Conservation (phyloP, 2,329 filamentous ascomycete genomes). For the Ceratocystis alfenasii region DNA sequence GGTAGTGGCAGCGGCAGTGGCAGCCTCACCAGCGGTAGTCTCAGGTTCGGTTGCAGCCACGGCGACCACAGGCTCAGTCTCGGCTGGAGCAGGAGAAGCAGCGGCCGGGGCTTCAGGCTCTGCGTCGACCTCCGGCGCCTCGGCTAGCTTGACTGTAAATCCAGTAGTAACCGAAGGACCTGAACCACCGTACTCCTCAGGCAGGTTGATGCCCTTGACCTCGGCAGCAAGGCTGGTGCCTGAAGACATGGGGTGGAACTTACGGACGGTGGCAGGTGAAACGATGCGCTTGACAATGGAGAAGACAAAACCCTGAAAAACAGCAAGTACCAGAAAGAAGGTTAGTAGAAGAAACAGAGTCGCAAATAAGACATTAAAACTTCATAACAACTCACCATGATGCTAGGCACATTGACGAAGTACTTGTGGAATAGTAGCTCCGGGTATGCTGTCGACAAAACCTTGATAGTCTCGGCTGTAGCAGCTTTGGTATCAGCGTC, state of each 20-base stretch:
- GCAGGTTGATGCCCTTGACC: conserved; percentile 51
- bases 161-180: conserved; percentile 37
- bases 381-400: conserved; percentile 46
- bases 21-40: background rate
- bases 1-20: background rate
- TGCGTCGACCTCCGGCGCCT: conserved; percentile 16
- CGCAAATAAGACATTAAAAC: background rate
- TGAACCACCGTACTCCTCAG: conserved; percentile 68
- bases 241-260: conserved; percentile 66
- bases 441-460: conserved; percentile 73
- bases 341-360: background rate
- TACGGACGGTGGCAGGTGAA: conserved; percentile 60
- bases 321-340: background rate
- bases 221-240: conserved; percentile 56
- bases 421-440: conserved; percentile 79
- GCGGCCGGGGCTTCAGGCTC: conserved; percentile 19
- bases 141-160: conserved; percentile 27
- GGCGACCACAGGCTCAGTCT: conserved; percentile 6
- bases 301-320: conserved; percentile 56
- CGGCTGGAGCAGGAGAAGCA: conserved; percentile 6
- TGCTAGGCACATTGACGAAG: conserved; percentile 82
- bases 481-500: conserved; percentile 64
- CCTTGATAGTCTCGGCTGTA: conserved; percentile 66
- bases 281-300: conserved; percentile 63
- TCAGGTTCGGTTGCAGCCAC: conserved; percentile 20